Evolutionary conservation across 208 protist genomes (phyloP).

Genomic region (Leishmania martiniquensis): DNA sequence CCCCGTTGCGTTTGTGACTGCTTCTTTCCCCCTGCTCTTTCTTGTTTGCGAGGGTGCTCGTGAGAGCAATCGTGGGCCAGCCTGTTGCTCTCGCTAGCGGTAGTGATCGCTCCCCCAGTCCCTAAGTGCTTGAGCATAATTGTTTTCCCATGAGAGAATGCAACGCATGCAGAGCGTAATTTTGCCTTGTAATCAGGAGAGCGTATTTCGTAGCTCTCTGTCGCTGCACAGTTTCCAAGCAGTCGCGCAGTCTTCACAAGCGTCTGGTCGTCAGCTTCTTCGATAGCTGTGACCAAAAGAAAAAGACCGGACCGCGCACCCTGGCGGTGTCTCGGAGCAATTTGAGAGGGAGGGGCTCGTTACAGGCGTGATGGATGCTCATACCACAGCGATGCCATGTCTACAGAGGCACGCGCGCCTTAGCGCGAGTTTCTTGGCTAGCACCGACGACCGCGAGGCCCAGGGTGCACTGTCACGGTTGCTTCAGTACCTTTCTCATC

Average conservation of each 20-base stretch:
- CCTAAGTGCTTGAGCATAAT: too few species aligned
- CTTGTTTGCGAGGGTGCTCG: neutral
- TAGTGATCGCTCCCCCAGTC: neutral
- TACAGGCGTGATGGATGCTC: neutral
- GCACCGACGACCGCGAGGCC: neutral
- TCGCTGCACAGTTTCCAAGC: neutral
- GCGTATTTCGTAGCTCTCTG: neutral
- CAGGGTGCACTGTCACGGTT: neutral
- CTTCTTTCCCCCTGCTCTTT: neutral
- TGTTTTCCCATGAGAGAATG: neutral
- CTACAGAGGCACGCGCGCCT: constrained; percentile 13
- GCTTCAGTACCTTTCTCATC: constrained; percentile 9
- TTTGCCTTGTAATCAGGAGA: neutral
- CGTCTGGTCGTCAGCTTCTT: neutral
- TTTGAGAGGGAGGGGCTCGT: neutral
- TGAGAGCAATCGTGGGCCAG: neutral
- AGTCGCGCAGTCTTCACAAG: neutral
- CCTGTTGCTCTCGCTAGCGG: neutral
- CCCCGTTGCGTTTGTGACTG: neutral
- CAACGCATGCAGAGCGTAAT: neutral
- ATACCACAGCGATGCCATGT: neutral
- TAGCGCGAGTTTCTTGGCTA: neutral
- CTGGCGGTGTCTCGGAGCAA: neutral
- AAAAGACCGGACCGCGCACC: neutral
- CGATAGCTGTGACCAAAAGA: neutral